Evolutionary conservation across 192 early-diverging fungal genomes (phyloP).

Genomic region (Gigaspora rosea): DNA sequence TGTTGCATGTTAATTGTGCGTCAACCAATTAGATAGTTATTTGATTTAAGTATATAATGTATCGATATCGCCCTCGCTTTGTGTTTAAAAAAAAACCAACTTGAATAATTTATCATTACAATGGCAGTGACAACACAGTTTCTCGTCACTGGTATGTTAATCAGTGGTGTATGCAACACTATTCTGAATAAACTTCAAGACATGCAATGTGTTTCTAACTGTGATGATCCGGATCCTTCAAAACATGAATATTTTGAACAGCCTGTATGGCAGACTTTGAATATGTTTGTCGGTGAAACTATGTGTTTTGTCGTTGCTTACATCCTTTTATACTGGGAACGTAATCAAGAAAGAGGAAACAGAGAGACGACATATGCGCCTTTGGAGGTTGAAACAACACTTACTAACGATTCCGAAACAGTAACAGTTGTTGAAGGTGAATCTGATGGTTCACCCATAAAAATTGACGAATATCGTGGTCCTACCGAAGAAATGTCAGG

Average conservation of each 20-base stretch:
- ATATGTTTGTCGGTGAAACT: slow-evolving; percentile 95
- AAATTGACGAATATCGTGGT: slow-evolving; percentile 26
- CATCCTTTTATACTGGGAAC: slow-evolving; percentile 41
- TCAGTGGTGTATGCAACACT: slow-evolving; percentile 28
- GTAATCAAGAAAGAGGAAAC: slow-evolving; percentile 29
- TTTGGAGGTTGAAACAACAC: slow-evolving; percentile 29
- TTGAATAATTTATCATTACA: too few relatives aligned
- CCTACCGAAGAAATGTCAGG: slow-evolving; percentile 54
- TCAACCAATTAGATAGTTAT: too few relatives aligned
- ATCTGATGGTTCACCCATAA: slow-evolving; percentile 23
- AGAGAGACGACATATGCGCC: slow-evolving; percentile 31
- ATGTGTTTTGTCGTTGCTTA: slow-evolving; percentile 74
- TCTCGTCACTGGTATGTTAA: slow-evolving; percentile 18
- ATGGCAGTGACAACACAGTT: slow-evolving; percentile 1
- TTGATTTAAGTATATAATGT: too few relatives aligned
- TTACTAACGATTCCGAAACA: slow-evolving; percentile 27
- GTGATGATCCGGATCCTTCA: slow-evolving; percentile 68
- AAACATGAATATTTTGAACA: slow-evolving; percentile 80
- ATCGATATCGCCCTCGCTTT: too few relatives aligned
- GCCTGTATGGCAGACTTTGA: slow-evolving; percentile 96
- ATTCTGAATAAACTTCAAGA: slow-evolving; percentile 63
- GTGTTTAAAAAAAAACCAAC: too few relatives aligned
- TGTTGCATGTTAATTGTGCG: too few relatives aligned
- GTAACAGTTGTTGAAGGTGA: background rate
- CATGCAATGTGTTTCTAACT: slow-evolving; percentile 88